Evolutionary conservation across 2,329 filamentous ascomycete genomes (phyloP).

Genomic region (Botrytis cinerea): DNA sequence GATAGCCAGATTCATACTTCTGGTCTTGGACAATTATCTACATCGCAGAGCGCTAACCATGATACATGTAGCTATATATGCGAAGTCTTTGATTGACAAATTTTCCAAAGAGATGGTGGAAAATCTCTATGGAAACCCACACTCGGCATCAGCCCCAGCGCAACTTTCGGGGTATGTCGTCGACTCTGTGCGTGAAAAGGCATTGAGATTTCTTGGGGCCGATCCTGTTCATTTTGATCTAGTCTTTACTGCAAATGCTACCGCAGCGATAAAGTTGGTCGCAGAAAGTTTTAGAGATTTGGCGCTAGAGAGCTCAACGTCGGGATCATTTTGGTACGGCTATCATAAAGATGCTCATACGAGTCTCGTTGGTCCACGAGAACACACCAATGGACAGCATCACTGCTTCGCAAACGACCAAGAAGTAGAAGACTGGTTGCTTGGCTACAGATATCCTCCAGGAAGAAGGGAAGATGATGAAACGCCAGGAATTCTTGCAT

Average conservation of each 20-base stretch:
- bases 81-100: constrained; percentile 76
- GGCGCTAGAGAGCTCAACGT: constrained; percentile 59
- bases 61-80: constrained; percentile 55
- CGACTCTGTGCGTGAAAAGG: constrained; percentile 70
- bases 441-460: constrained; percentile 33
- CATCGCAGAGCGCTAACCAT: not conserved
- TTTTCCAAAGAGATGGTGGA: constrained; percentile 77
- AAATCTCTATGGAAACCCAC: constrained; percentile 85
- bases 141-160: constrained; percentile 80
- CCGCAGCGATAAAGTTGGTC: constrained; percentile 84
- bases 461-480: constrained; percentile 35
- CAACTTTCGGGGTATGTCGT: constrained; percentile 72
- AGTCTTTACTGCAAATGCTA: constrained; percentile 91
- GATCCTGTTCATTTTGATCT: constrained; percentile 80
- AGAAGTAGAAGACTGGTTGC: constrained; percentile 67
- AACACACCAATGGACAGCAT: constrained; percentile 63
- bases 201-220: constrained; percentile 76
- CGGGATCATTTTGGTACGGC: constrained; percentile 71
- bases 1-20: not conserved
- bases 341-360: constrained; percentile 88
- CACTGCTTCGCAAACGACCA: constrained; percentile 62
- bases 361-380: constrained; percentile 78
- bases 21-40: not conserved
- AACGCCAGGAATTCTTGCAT: constrained; percentile 65
- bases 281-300: constrained; percentile 72